Conservation (phyloP, 2,329 filamentous ascomycete species). For the Paecilomyces niveus region DNA sequence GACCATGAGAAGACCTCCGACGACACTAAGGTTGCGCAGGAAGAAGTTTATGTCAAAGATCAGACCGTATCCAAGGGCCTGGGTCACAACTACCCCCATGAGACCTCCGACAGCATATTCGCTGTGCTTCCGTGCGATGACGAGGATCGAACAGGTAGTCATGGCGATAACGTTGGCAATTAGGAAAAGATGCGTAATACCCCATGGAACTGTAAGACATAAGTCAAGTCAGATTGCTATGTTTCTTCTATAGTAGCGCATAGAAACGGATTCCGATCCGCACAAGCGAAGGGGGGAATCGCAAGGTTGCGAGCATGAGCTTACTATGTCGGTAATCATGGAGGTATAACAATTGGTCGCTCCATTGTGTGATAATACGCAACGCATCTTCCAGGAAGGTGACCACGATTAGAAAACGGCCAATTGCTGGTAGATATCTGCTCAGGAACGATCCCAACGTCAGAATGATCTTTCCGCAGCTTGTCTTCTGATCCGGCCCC, state of each 20-base stretch:
- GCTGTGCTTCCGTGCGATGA: slow-evolving; percentile 87
- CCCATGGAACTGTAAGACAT: slow-evolving; percentile 62
- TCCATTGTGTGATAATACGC: slow-evolving; percentile 96
- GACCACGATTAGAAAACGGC: slow-evolving; percentile 94
- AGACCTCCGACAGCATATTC: slow-evolving; percentile 89
- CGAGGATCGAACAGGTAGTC: slow-evolving; percentile 70
- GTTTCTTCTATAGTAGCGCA: not conserved
- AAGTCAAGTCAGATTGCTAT: not conserved
- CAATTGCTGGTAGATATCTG: slow-evolving; percentile 90
- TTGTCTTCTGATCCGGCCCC: not conserved
- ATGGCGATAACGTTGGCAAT: slow-evolving; percentile 85
- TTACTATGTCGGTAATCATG: slow-evolving; percentile 89
- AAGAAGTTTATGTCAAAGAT: slow-evolving; percentile 99
- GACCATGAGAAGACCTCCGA: slow-evolving; percentile 96
- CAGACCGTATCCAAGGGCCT: slow-evolving; percentile 92
- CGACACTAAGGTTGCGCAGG: slow-evolving; percentile 94
- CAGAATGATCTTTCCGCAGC: slow-evolving; percentile 8
- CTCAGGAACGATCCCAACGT: slow-evolving; percentile 24
- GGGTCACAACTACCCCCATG: slow-evolving; percentile 81
- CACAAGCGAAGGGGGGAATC: slow-evolving; percentile 1
- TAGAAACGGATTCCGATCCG: not conserved
- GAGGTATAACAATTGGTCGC: slow-evolving; percentile 86
- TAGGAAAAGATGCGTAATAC: slow-evolving; percentile 88
- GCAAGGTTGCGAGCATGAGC: slow-evolving; percentile 22
- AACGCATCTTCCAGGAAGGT: slow-evolving; percentile 97